Evolutionary conservation across 345 rosid genomes (phyloP).

Genomic region (Isatis tinctoria): DNA sequence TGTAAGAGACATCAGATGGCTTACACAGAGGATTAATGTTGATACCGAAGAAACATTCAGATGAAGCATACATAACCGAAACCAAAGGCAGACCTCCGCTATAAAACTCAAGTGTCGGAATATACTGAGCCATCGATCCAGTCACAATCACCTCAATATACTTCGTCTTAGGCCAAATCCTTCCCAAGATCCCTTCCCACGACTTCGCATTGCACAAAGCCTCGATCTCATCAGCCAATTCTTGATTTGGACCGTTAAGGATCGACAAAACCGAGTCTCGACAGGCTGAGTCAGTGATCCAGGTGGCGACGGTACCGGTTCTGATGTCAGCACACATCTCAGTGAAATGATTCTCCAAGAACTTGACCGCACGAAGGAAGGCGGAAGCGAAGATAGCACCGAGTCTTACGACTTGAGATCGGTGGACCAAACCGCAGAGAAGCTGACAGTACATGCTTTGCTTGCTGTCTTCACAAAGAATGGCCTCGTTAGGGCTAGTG

Average conservation of each 20-base stretch:
- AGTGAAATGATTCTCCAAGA: constrained; percentile 64
- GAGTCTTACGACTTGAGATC: constrained; percentile 64
- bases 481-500: constrained; percentile 89
- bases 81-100: constrained; percentile 75
- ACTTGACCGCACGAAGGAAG: constrained; percentile 72
- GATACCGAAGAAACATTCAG: constrained; percentile 86
- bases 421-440: constrained; percentile 76
- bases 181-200: constrained; percentile 80
- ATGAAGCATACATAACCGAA: constrained; percentile 90
- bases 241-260: constrained; percentile 39
- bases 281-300: constrained; percentile 70
- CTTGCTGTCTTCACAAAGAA: constrained; percentile 79
- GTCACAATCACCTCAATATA: constrained; percentile 85
- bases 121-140: constrained; percentile 91
- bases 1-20: constrained; percentile 81
- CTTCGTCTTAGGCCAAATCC: constrained; percentile 77
- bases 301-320: constrained; percentile 54
- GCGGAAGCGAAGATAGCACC: constrained; percentile 93
- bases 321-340: constrained; percentile 69
- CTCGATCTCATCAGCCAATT: constrained; percentile 53
- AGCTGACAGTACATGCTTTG: constrained; percentile 93
- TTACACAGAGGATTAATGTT: constrained; percentile 62
- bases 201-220: constrained; percentile 39
- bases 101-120: constrained; percentile 73
- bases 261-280: constrained; percentile 45